phyloP scores from a whole-genome alignment of 495 filamentous ascomycete species.

The Parathielavia appendiculata region DNA sequence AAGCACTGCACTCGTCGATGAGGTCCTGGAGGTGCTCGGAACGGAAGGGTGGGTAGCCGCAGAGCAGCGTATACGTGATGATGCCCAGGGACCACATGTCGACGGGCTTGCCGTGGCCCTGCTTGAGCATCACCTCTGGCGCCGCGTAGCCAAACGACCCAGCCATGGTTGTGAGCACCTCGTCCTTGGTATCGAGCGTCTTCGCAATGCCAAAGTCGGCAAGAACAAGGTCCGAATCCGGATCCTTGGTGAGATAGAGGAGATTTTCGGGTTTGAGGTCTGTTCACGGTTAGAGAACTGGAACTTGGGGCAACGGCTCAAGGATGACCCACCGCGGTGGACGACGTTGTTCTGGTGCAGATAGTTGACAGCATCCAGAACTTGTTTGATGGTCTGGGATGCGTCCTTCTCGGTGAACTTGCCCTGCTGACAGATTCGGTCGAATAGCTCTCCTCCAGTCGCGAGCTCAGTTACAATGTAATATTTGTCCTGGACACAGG shows the following conservation, averaged over 20 bases:
- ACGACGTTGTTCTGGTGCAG: constrained; percentile 94
- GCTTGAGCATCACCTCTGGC: constrained; percentile 96
- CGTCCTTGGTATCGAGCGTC: constrained; percentile 85
- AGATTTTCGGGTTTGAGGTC: constrained; percentile 99
- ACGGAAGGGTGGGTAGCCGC: constrained; percentile 96
- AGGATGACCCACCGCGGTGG: constrained; percentile 66
- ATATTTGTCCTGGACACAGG: constrained; percentile 82
- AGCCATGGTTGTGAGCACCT: constrained; percentile 96
- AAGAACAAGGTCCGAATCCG: constrained; percentile 79
- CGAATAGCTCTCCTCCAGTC: constrained; percentile 94
- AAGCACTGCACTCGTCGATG: constrained; percentile 88
- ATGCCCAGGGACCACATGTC: constrained; percentile 99
- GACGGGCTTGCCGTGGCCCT: constrained; percentile 96
- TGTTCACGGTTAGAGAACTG: constrained; percentile 32
- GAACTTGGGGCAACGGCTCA: background rate
- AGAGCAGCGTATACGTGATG: constrained; percentile 98
- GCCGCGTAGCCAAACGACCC: constrained; percentile 98
- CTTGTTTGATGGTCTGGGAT: constrained; percentile 91
- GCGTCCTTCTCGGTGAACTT: constrained; percentile 99
- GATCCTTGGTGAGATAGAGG: constrained; percentile 75
- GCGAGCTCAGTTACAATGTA: constrained; percentile 98
- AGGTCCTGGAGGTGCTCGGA: constrained; percentile 89
- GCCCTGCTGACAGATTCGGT: constrained; percentile 95
- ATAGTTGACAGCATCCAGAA: constrained; percentile 91
- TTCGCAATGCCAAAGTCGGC: constrained; percentile 99